These are phyloP conservation scores for Arachis stenosperma DNA, from an alignment of 306 rosid genomes.

Conservation along the genomic window DNA sequence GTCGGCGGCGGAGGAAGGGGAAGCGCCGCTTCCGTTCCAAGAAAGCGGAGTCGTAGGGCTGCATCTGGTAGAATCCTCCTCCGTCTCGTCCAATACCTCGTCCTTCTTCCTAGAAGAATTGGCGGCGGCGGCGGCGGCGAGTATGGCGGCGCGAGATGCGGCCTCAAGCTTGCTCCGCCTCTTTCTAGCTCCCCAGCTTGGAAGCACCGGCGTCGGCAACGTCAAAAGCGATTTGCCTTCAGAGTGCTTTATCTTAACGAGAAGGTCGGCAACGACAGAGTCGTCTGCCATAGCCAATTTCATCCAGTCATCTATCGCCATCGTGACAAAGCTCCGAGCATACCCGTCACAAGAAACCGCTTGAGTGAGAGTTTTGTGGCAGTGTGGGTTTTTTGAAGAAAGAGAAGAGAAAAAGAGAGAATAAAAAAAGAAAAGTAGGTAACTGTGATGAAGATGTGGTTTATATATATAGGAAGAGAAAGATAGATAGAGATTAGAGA, in stretches of 20 bases:
- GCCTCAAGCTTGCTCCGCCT: neutral
- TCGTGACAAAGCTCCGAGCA: conserved; percentile 3
- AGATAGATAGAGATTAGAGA: neutral
- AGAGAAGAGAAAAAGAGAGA: conserved; percentile 20
- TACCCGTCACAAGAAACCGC: neutral
- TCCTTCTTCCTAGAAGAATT: neutral
- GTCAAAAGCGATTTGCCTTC: neutral
- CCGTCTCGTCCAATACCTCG: neutral
- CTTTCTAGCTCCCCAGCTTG: neutral
- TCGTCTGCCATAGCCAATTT: conserved; percentile 74
- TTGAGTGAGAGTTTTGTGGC: neutral
- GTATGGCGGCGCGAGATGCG: conserved; percentile 15
- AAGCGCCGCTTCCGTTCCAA: conserved; percentile 87
- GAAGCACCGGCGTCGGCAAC: neutral
- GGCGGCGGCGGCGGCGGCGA: conserved; percentile 38
- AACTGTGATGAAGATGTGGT: neutral
- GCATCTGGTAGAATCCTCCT: conserved; percentile 61
- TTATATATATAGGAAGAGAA: neutral
- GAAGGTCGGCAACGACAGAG: conserved; percentile 63
- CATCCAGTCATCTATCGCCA: conserved; percentile 67
- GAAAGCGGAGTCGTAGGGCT: conserved; percentile 97
- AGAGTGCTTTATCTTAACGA: conserved; percentile 55
- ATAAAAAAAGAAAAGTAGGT: neutral
- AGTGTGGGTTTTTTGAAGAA: neutral
- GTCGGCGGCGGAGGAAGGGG: conserved; percentile 71